Evolutionary conservation across 805 yeast species (phyloP), one percentile per base, ranked within the genome.

Genomic region (Saccharomycopsis oosterbeekiorum): DNA sequence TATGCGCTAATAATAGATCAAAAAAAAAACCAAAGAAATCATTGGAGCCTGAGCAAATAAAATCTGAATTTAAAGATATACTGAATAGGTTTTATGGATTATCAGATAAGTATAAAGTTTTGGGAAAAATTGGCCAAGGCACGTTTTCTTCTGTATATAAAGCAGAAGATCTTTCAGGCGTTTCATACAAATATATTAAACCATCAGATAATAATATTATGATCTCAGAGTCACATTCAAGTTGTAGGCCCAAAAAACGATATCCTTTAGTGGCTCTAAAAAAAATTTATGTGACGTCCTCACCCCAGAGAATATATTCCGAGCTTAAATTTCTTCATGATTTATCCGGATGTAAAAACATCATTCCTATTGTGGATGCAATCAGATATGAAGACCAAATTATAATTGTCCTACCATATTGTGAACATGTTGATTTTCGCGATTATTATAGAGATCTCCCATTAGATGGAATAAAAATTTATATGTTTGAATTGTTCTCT

Each of bases 271-370:
- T 94, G 61, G 99, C 99, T 1, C 76, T 94, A 66, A 94, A 94
- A 71, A 83, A 94, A 68, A 90, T 94, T 56, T 92, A 93, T 71
- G 98, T 92, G 21, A 94, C 99, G 0, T 89, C 97, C 0, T 90
- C 97, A 8, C 97, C 98, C 0, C 85, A 84, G 65, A 80, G 99
- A 72, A 93, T 94, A 54, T 84, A 82, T 67, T 92, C 92, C 71
- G 99, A 94, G 72, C 79, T 94, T 65, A 86, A 86, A 65, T 75
- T 94, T 56, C 77, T 94, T 39, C 86, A 87, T 69, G 80, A 79
- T 64, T 72, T 89, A 58, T 78, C 85, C 8, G 89, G 89, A 0
- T 84, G 86, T 64, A 77, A 81, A 0, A 83, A 85, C 65, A 90
- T 94, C 37, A 96, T 97, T 0, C 97, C 97, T 0, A 75, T 94